A percentile compares a stretch with the other conserved stretches of the same genome.
phyloP scores from a whole-genome alignment of 2,329 filamentous ascomycete species.

The Onygenales sp. region DNA sequence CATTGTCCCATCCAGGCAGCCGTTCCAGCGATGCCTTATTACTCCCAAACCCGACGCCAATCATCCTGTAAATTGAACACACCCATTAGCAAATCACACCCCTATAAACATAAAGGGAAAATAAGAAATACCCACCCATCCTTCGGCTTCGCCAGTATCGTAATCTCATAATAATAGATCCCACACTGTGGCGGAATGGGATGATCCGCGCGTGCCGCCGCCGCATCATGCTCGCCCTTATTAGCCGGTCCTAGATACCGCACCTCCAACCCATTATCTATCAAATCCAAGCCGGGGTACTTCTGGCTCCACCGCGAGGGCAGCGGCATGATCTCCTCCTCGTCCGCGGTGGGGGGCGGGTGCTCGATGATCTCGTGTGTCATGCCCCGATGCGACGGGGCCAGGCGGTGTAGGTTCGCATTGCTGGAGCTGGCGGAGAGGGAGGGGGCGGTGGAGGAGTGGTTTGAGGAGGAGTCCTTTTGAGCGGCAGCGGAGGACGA shows the following conservation, averaged over 20 bases:
- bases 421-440: slow-evolving; percentile 49
- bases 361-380: slow-evolving; percentile 79
- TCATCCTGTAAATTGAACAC: slow-evolving; percentile 18
- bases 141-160: slow-evolving; percentile 56
- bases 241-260: slow-evolving; percentile 48
- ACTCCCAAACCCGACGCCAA: slow-evolving; percentile 52
- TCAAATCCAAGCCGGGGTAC: slow-evolving; percentile 61
- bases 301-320: slow-evolving; percentile 84
- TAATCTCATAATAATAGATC: slow-evolving; percentile 85
- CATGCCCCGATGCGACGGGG: slow-evolving; percentile 63
- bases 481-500: not conserved
- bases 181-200: slow-evolving; percentile 83
- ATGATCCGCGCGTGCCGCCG: slow-evolving; percentile 70
- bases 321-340: slow-evolving; percentile 57
- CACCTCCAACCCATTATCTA: slow-evolving; percentile 64
- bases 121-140: slow-evolving; percentile 46
- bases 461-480: not conserved
- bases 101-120: not conserved
- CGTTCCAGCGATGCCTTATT: slow-evolving; percentile 50
- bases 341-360: slow-evolving; percentile 44
- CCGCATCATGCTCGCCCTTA: slow-evolving; percentile 63
- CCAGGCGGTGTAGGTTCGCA: slow-evolving; percentile 48
- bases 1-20: slow-evolving; percentile 56
- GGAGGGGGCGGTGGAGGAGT: slow-evolving; percentile 21
- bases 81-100: not conserved